Evolutionary conservation across 2,329 filamentous ascomycete genomes (phyloP).

Genomic region (Ophiosphaerella korrae): DNA sequence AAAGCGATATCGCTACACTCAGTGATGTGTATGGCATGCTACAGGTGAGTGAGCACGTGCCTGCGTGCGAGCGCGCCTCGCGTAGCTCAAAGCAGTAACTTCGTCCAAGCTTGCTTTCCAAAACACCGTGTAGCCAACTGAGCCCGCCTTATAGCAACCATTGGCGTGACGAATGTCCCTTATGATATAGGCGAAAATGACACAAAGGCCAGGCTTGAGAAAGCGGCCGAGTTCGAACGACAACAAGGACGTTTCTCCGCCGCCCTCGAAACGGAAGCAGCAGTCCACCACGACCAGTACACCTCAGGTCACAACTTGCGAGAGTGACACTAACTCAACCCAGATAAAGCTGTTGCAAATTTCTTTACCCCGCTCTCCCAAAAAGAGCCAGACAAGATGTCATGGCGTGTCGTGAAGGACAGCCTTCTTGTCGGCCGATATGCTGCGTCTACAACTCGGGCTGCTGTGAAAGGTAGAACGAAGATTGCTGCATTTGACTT

Average conservation of each 20-base stretch:
- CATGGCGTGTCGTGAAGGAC: conserved; percentile 70
- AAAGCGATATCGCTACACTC: too few relatives aligned
- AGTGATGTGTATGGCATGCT: background rate
- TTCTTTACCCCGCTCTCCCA: conserved; percentile 90
- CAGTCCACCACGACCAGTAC: conserved; percentile 61
- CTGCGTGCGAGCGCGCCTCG: conserved; percentile 36
- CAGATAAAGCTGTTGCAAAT: conserved; percentile 72
- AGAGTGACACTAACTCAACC: conserved; percentile 4
- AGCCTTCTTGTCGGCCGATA: conserved; percentile 80
- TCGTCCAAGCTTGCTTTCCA: conserved; percentile 8
- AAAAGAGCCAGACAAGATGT: conserved; percentile 76
- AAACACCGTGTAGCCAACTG: background rate
- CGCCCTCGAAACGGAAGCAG: conserved; percentile 61
- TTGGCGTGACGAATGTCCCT: background rate
- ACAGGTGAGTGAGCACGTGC: conserved; percentile 34
- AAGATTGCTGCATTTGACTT: conserved; percentile 49
- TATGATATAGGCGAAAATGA: conserved; percentile 18
- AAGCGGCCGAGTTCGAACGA: conserved; percentile 49
- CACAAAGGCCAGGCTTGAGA: conserved; percentile 17
- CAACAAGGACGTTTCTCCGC: conserved; percentile 60
- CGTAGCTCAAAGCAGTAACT: conserved; percentile 4
- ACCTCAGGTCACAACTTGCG: conserved; percentile 8
- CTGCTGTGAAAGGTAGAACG: conserved; percentile 20
- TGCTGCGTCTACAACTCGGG: conserved; percentile 45
- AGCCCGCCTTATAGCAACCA: too few relatives aligned